Percentiles rank a stretch among this genome's conserved stretches.
These are phyloP conservation scores for Nevesoporus exiguus DNA, from an alignment of 768 basidiomycete species.

Conservation along the genomic window DNA sequence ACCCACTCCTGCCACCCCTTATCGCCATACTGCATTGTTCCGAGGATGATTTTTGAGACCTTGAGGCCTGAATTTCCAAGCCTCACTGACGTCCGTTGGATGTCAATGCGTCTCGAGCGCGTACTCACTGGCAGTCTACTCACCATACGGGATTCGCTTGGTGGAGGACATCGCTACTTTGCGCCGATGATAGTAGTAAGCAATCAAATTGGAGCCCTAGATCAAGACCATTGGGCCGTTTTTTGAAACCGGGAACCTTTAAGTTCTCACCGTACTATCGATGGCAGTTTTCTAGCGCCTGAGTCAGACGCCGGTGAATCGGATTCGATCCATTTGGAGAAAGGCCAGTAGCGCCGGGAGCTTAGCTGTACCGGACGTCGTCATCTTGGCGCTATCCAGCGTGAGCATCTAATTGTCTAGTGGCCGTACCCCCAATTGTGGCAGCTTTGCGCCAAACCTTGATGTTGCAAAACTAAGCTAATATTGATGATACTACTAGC, in stretches of 20 bases:
- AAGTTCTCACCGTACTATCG: constrained; percentile 19
- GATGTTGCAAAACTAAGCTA: background rate
- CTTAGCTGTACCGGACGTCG: background rate
- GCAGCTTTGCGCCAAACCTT: background rate
- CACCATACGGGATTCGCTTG: constrained; percentile 34
- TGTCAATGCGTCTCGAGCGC: background rate
- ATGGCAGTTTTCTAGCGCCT: constrained; percentile 9
- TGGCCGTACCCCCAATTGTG: background rate
- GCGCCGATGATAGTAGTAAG: background rate
- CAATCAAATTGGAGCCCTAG: background rate
- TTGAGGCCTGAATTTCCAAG: constrained; percentile 48
- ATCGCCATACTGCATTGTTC: constrained; percentile 44
- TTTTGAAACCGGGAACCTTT: background rate
- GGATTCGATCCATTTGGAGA: background rate
- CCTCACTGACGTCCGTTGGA: constrained; percentile 27
- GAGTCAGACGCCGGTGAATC: background rate
- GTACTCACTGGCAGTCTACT: constrained; percentile 5
- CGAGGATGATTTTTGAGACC: constrained; percentile 50
- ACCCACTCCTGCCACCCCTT: constrained; percentile 56
- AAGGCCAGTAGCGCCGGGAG: background rate
- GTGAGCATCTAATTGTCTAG: too few relatives aligned
- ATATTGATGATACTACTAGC: background rate
- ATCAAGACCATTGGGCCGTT: background rate
- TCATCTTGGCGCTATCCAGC: background rate
- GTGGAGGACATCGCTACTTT: constrained; percentile 16